These are phyloP conservation scores for Termitomyces sp. DNA, from an alignment of 768 basidiomycete genomes.

Conservation along the genomic window DNA sequence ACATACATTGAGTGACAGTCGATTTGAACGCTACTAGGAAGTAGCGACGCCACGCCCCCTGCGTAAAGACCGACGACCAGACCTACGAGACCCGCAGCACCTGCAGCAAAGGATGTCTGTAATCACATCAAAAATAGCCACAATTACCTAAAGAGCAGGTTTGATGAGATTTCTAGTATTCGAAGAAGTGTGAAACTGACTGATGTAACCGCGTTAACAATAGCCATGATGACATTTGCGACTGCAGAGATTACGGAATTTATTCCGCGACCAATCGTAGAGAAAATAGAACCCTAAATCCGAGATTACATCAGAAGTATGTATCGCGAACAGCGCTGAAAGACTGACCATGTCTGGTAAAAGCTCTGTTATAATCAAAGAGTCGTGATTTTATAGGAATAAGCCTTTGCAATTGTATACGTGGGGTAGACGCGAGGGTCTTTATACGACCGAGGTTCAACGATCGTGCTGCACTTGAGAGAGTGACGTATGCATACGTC, in stretches of 20 bases:
- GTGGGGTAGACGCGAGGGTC: background rate
- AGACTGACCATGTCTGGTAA: background rate
- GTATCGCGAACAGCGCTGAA: background rate
- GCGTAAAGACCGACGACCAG: slow-evolving; percentile 15
- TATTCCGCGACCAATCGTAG: slow-evolving; percentile 58
- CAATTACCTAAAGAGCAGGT: slow-evolving; percentile 40
- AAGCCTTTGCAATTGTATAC: background rate
- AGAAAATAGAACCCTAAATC: slow-evolving; percentile 53
- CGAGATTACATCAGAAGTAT: background rate
- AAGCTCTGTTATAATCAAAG: background rate
- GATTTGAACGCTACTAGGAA: background rate
- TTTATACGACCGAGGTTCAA: background rate
- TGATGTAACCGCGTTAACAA: slow-evolving; percentile 52
- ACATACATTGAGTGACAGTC: too few species aligned
- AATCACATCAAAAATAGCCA: slow-evolving; percentile 60
- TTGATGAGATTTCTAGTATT: background rate
- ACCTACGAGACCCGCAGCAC: slow-evolving; percentile 35
- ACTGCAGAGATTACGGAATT: slow-evolving; percentile 57
- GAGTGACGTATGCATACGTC: background rate
- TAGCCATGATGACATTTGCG: slow-evolving; percentile 52
- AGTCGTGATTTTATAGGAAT: background rate
- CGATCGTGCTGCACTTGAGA: background rate
- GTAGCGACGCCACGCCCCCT: slow-evolving; percentile 10
- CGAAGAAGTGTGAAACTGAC: slow-evolving; percentile 27
- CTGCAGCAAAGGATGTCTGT: slow-evolving; percentile 48